These are phyloP conservation scores for Arthroderma sp. DNA, from an alignment of 2,329 filamentous ascomycete species.

Conservation along the genomic window DNA sequence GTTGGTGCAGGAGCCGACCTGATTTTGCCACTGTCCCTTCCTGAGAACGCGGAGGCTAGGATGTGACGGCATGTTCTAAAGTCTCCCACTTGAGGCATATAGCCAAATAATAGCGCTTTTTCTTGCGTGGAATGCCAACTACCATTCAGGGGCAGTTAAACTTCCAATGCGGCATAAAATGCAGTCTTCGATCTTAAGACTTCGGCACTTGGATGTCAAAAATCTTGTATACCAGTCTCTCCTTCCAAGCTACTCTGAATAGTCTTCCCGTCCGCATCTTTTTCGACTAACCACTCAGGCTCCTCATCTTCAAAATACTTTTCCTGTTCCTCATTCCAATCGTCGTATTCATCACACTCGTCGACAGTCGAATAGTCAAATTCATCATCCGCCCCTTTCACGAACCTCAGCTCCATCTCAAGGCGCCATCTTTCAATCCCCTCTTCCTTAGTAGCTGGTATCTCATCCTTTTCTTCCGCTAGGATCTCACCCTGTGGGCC, in stretches of 20 bases:
- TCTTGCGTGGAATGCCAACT: too few relatives aligned
- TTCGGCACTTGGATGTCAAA: slow-evolving; percentile 29
- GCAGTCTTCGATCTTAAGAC: too few relatives aligned
- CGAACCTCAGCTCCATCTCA: slow-evolving; percentile 61
- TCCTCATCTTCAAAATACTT: slow-evolving; percentile 71
- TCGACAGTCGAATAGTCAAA: slow-evolving; percentile 67
- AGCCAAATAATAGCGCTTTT: too few relatives aligned
- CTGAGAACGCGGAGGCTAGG: too few relatives aligned
- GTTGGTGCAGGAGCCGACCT: too few relatives aligned
- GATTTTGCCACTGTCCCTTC: too few relatives aligned
- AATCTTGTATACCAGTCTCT: slow-evolving; percentile 62
- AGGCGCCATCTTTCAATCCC: slow-evolving; percentile 56
- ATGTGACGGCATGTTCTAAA: too few relatives aligned
- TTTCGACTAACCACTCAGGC: slow-evolving; percentile 48
- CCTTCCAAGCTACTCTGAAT: slow-evolving; percentile 27
- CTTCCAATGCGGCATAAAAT: too few relatives aligned
- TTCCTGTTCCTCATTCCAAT: slow-evolving; percentile 53
- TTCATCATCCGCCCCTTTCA: slow-evolving; percentile 60
- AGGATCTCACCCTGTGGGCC: slow-evolving; percentile 44
- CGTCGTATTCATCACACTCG: slow-evolving; percentile 57
- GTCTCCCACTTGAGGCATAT: too few relatives aligned
- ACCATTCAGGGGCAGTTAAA: too few relatives aligned
- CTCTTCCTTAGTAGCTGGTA: slow-evolving; percentile 48
- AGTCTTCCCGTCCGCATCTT: slow-evolving; percentile 19
- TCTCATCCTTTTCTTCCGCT: slow-evolving; percentile 45